A percentile compares a stretch with the other conserved stretches of the same genome.
These are phyloP conservation scores for Sistotremastrum suecicum DNA, from an alignment of 768 basidiomycete genomes.

Conservation along the genomic window DNA sequence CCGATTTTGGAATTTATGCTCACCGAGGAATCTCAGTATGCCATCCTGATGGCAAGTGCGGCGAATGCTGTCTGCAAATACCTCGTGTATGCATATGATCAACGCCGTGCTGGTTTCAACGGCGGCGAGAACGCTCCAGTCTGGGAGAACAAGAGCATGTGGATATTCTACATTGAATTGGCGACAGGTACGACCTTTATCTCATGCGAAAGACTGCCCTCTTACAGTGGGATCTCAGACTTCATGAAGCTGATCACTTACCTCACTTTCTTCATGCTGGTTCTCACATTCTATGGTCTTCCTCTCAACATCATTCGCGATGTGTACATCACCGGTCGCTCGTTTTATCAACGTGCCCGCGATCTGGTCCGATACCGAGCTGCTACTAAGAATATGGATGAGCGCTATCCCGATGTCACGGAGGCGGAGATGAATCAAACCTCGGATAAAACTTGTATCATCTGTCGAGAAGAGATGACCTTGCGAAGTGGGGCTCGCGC, in stretches of 20 bases:
- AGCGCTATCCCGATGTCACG: slow-evolving; percentile 86
- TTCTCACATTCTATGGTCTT: slow-evolving; percentile 87
- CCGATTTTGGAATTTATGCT: neutral
- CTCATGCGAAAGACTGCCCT: neutral
- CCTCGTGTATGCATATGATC: slow-evolving; percentile 63
- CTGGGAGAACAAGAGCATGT: slow-evolving; percentile 99
- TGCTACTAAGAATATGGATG: slow-evolving; percentile 93
- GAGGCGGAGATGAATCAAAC: slow-evolving; percentile 67
- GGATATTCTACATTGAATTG: slow-evolving; percentile 88
- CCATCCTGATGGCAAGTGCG: slow-evolving; percentile 72
- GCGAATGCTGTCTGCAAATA: slow-evolving; percentile 75
- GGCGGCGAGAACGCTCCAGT: slow-evolving; percentile 78
- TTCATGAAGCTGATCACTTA: slow-evolving; percentile 90
- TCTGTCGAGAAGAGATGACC: slow-evolving; percentile 93
- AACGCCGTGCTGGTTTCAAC: slow-evolving; percentile 58
- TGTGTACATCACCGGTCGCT: slow-evolving; percentile 89
- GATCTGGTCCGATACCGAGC: slow-evolving; percentile 87
- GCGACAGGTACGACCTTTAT: slow-evolving; percentile 50
- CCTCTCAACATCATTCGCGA: slow-evolving; percentile 96
- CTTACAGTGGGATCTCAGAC: slow-evolving; percentile 33
- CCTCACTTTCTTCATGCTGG: slow-evolving; percentile 84
- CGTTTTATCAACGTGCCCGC: slow-evolving; percentile 76
- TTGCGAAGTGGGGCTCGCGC: slow-evolving; percentile 18
- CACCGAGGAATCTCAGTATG: slow-evolving; percentile 40
- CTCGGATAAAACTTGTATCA: slow-evolving; percentile 91